Evolutionary conservation across 106 monocot species (phyloP).

Genomic region (Dioscorea alata): DNA sequence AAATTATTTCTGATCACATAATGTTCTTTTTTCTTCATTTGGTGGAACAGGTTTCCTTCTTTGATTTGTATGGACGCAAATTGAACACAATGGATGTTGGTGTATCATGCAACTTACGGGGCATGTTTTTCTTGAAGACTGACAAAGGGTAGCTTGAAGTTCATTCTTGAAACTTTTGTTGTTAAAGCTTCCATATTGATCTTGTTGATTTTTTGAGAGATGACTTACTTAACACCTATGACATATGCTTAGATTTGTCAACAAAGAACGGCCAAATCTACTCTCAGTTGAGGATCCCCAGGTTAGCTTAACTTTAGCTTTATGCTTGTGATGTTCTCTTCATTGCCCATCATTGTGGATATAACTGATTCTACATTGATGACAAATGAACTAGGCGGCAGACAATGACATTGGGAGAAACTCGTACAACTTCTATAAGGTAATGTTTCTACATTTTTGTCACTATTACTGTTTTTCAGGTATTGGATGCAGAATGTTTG

Average conservation of each 20-base stretch:
- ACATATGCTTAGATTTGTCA: constrained; percentile 47
- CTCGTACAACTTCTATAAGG: constrained; percentile 79
- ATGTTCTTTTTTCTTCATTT: neutral
- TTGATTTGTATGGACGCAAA: constrained; percentile 94
- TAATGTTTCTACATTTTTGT: neutral
- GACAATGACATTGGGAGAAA: constrained; percentile 83
- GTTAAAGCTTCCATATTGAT: neutral
- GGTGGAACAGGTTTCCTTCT: constrained; percentile 58
- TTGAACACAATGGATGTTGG: constrained; percentile 79
- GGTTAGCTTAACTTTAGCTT: constrained; percentile 25
- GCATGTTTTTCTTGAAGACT: constrained; percentile 68
- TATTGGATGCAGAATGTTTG: no score
- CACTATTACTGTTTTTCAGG: no score
- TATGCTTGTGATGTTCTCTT: constrained; percentile 8
- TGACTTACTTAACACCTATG: neutral
- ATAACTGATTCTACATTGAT: neutral
- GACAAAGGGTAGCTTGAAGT: constrained; percentile 46
- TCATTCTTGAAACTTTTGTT: constrained; percentile 1
- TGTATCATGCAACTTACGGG: constrained; percentile 61
- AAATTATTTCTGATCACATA: no score
- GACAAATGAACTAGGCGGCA: constrained; percentile 30
- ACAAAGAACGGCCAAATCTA: constrained; percentile 56
- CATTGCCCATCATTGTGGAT: neutral
- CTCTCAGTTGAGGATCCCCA: constrained; percentile 89
- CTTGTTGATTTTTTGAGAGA: neutral